A percentile compares a stretch with the other conserved stretches of the same genome.
Conservation (phyloP, 805 yeast species). For the Nakazawaea sp. region DNA sequence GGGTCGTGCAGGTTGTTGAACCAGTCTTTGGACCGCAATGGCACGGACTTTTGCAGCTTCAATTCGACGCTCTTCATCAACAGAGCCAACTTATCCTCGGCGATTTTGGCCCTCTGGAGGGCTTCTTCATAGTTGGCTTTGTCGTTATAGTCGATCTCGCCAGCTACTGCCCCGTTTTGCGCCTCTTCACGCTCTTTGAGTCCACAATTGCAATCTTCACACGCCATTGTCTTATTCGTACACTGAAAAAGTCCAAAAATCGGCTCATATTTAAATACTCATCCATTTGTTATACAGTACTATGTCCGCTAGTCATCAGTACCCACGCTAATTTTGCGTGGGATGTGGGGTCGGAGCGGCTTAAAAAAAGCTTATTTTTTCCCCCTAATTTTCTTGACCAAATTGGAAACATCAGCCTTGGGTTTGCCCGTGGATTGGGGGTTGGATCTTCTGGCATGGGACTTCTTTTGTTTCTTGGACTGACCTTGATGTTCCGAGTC, state of each 20-base stretch:
- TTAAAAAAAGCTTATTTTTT: conserved; percentile 1
- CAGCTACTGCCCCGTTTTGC: too few species aligned
- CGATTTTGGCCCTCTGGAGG: conserved; percentile 12
- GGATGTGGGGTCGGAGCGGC: background rate
- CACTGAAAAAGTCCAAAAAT: too few species aligned
- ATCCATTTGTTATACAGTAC: too few species aligned
- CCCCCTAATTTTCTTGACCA: background rate
- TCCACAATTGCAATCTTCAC: conserved; percentile 20
- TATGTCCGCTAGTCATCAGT: too few species aligned
- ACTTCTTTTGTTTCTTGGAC: background rate
- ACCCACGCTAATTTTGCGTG: background rate
- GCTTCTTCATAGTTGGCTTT: conserved; percentile 12
- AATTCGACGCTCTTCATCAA: background rate
- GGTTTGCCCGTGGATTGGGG: background rate
- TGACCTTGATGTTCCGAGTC: conserved; percentile 1
- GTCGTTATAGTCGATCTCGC: conserved; percentile 12
- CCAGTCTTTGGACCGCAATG: conserved; percentile 17
- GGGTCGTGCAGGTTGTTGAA: conserved; percentile 17
- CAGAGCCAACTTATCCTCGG: conserved; percentile 7
- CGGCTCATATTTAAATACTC: too few species aligned
- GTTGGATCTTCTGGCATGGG: too few species aligned
- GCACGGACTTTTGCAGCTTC: background rate
- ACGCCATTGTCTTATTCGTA: too few species aligned
- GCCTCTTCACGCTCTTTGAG: conserved; percentile 10
- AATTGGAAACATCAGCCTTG: background rate